Evolutionary conservation across 768 basidiomycete species (phyloP).

Genomic region (Naematelia encephala): DNA sequence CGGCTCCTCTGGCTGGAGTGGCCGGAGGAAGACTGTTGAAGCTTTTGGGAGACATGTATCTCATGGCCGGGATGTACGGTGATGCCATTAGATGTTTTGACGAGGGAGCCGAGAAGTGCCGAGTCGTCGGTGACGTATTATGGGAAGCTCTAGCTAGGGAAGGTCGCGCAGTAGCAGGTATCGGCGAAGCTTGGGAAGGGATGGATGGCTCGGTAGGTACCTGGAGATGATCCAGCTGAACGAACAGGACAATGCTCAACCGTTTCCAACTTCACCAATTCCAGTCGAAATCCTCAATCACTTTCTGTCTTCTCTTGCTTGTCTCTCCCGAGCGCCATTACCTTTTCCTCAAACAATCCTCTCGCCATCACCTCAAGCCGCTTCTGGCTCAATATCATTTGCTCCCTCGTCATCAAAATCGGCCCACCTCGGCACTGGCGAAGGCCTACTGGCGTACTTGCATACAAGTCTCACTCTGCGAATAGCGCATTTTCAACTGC

Average conservation of each 20-base stretch:
- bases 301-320: constrained; percentile 30
- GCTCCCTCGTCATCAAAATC: constrained; percentile 1
- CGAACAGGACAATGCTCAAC: constrained; percentile 26
- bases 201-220: constrained; percentile 35
- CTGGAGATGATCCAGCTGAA: constrained; percentile 5
- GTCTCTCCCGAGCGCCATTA: constrained; percentile 33
- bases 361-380: constrained; percentile 35
- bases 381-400: constrained; percentile 55
- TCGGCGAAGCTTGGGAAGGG: constrained; percentile 74
- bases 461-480: constrained; percentile 35
- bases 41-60: constrained; percentile 79
- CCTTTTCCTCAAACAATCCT: constrained; percentile 39
- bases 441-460: constrained; percentile 41
- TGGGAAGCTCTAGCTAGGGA: constrained; percentile 91
- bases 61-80: constrained; percentile 77
- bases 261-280: constrained; percentile 27
- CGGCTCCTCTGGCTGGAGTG: constrained; percentile 64
- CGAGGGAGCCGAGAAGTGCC: constrained; percentile 76
- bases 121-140: constrained; percentile 66
- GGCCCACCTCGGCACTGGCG: constrained; percentile 29
- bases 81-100: constrained; percentile 83
- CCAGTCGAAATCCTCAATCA: constrained; percentile 31
- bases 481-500: constrained; percentile 36
- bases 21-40: constrained; percentile 84
- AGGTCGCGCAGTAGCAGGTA: constrained; percentile 70